Conservation (phyloP, 495 filamentous ascomycete species). For the Penicilliopsis zonata region DNA sequence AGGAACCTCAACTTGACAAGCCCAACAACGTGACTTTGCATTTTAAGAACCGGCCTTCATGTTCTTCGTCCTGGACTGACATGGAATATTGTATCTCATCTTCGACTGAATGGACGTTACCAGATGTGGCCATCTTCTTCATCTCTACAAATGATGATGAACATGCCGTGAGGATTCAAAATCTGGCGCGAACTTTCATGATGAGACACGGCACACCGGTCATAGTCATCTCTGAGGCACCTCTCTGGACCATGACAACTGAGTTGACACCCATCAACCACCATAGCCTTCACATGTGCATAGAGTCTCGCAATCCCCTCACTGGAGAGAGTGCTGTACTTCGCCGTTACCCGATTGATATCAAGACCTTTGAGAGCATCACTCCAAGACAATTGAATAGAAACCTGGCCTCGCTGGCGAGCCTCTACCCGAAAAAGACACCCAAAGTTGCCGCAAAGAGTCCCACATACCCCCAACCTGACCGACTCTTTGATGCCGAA, state of each 20-base stretch:
- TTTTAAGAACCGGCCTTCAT: slow-evolving; percentile 42
- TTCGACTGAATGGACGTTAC: slow-evolving; percentile 46
- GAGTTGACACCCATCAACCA: slow-evolving; percentile 38
- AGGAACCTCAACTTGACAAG: slow-evolving; percentile 24
- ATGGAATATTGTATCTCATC: slow-evolving; percentile 34
- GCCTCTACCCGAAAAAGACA: slow-evolving; percentile 24
- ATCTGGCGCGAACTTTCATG: slow-evolving; percentile 49
- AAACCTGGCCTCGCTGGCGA: slow-evolving; percentile 57
- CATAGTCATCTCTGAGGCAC: slow-evolving; percentile 54
- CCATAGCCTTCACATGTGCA: slow-evolving; percentile 51
- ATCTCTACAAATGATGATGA: slow-evolving; percentile 43
- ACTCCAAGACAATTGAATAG: slow-evolving; percentile 63
- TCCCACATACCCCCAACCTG: slow-evolving; percentile 3
- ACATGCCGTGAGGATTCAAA: slow-evolving; percentile 35
- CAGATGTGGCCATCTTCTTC: slow-evolving; percentile 62
- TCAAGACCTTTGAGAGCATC: slow-evolving; percentile 61
- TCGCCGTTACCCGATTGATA: slow-evolving; percentile 55
- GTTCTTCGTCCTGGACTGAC: slow-evolving; percentile 34
- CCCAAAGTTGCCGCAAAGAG: slow-evolving; percentile 12
- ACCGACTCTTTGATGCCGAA: slow-evolving; percentile 12
- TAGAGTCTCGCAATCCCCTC: slow-evolving; percentile 47
- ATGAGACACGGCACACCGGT: slow-evolving; percentile 51
- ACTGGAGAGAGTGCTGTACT: slow-evolving; percentile 38
- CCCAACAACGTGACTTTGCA: slow-evolving; percentile 40
- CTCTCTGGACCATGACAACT: slow-evolving; percentile 32